Evolutionary conservation across 129 eudicot species (phyloP).

Genomic region (Chrysanthemum lavandulifolium): DNA sequence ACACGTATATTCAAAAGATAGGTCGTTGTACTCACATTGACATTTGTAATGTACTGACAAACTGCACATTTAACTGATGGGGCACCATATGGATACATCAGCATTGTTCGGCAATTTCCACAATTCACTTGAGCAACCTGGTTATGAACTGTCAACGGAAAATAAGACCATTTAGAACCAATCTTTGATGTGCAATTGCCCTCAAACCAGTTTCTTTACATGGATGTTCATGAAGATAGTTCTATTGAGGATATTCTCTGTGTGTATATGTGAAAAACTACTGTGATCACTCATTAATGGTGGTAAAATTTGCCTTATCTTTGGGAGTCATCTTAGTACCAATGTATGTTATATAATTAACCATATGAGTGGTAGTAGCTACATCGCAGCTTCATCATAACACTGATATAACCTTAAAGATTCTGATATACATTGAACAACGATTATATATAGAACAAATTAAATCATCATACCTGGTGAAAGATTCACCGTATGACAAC

Average conservation of each 20-base stretch:
- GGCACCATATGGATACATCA: conserved; percentile 88
- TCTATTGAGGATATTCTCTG: no score
- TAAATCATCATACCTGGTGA: conserved; percentile 56
- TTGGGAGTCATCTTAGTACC: background rate
- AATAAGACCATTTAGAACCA: background rate
- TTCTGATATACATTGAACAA: no score
- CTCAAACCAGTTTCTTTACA: background rate
- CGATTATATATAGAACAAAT: background rate
- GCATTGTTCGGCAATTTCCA: conserved; percentile 63
- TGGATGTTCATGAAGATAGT: background rate
- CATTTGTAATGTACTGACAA: conserved; percentile 77
- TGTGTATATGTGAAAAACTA: no score
- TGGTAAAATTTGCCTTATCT: background rate
- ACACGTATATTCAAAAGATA: background rate
- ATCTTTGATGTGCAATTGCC: background rate
- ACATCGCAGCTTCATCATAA: background rate
- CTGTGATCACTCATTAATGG: no score
- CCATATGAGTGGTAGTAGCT: background rate
- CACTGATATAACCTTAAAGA: no score
- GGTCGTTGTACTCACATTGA: conserved; percentile 50
- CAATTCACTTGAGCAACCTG: conserved; percentile 79
- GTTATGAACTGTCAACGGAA: conserved; percentile 39
- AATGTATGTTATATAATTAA: background rate
- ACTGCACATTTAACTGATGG: conserved; percentile 87
- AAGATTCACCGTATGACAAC: conserved; percentile 77